Base-by-base conservation (phyloP, 805 yeast species). In the Lachancea fermentati region DNA sequence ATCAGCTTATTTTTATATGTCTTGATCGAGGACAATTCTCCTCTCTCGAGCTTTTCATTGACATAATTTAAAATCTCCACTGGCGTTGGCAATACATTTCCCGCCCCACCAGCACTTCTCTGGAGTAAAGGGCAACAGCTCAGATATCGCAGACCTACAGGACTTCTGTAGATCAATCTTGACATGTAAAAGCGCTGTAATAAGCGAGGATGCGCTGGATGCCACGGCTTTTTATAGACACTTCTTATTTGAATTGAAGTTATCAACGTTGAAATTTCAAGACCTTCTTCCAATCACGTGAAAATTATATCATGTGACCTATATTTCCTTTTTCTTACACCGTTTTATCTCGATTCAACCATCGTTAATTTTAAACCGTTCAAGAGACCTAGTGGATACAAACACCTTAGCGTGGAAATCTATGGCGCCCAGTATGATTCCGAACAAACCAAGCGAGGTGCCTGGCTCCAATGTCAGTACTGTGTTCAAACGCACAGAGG, bases 401-500 rank as follows among this genome's bases (percentile, higher is more conserved):
- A 22, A 7, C 26, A 11, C 9, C 7, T 22, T 11, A 22, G 9
- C 11, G 11, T 22, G 11, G 26, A 7, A 7, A 22, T 22, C 26
- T 22, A 11, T 22, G 26, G 11, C 11, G 26, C 26, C 26, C 7
- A 22, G 26, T 22, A 22, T 22, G 26, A 22, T 22, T 7, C 26
- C 26, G 26, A 22, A 22, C 26, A 22, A 22, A 22, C 11, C 26
- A 11, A 22, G 26, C 26, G 26, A 22, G 26, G 26, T 22, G 11
- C 11, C 26, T 22, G 26, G 26, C 7, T 11, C 26, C 7, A 29
- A n/a, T 41, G 63, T 67, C 3, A 53, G 59, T 12, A 57, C 61
- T 37, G 50, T 75, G 40, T 88, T 81, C 65, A 80, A 82, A 54
- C 73, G 96, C 34, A 81, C 91, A 11, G 97, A 93, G 63, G 81